Evolutionary conservation across 2,329 filamentous ascomycete genomes (phyloP).

Genomic region (Xylariaceae sp.): DNA sequence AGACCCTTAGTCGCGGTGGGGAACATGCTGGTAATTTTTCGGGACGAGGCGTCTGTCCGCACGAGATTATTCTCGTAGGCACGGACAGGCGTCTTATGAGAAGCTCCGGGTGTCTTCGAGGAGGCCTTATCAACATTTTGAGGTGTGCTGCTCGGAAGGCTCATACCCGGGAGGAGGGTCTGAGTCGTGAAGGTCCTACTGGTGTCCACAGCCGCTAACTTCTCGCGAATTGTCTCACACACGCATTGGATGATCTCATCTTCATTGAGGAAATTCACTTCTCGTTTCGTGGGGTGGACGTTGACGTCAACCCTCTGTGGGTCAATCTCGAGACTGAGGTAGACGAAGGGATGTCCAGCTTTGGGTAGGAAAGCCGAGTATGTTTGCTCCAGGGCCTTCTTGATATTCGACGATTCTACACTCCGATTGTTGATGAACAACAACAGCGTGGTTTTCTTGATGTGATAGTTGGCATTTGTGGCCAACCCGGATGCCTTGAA

Average conservation of each 20-base stretch:
- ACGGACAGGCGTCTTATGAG: slow-evolving; percentile 44
- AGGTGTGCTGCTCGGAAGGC: slow-evolving; percentile 28
- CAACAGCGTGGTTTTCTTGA: slow-evolving; percentile 81
- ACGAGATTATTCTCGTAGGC: slow-evolving; percentile 83
- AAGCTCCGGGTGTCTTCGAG: slow-evolving; percentile 33
- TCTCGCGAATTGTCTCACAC: slow-evolving; percentile 71
- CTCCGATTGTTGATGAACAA: slow-evolving; percentile 96
- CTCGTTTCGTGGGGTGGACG: slow-evolving; percentile 91
- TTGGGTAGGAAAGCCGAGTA: slow-evolving; percentile 87
- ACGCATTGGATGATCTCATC: slow-evolving; percentile 89
- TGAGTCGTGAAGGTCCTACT: slow-evolving; percentile 94
- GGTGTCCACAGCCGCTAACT: slow-evolving; percentile 81
- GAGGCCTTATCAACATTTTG: slow-evolving; percentile 29
- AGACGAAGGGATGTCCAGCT: slow-evolving; percentile 88
- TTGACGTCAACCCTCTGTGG: slow-evolving; percentile 93
- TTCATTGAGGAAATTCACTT: slow-evolving; percentile 96
- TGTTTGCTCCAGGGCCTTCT: slow-evolving; percentile 84
- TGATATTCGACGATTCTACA: slow-evolving; percentile 83
- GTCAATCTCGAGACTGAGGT: slow-evolving; percentile 88
- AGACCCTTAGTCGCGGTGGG: slow-evolving; percentile 46
- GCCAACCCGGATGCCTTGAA: slow-evolving; percentile 77
- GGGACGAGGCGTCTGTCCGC: slow-evolving; percentile 78
- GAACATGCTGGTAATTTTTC: slow-evolving; percentile 97
- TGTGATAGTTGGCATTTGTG: slow-evolving; percentile 91
- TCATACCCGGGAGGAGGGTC: slow-evolving; percentile 70